Percentiles rank a stretch among this genome's conserved stretches.
Conservation (phyloP, 2,329 filamentous ascomycete species). For the Calonectria montana region DNA sequence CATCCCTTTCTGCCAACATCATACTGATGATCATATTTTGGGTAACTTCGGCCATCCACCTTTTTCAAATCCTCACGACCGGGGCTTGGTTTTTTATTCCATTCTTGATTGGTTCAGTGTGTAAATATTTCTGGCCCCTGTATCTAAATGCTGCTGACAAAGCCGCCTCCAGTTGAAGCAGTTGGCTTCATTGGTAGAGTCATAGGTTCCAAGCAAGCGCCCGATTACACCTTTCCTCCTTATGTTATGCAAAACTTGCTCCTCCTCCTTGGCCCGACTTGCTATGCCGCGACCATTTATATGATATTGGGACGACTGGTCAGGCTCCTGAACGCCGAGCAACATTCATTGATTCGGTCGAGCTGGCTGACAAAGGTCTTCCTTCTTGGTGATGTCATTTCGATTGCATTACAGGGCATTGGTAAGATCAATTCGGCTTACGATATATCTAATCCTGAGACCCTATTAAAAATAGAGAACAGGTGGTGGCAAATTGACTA, state of each 20-base stretch:
- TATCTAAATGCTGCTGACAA: neutral
- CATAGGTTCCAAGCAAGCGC: neutral
- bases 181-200: neutral
- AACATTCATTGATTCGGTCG: neutral
- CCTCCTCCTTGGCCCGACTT: neutral
- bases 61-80: neutral
- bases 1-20: neutral
- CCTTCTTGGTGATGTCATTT: conserved; percentile 2
- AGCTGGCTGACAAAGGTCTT: conserved; percentile 8
- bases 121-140: neutral
- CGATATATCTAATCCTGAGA: no score
- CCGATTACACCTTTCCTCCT: neutral
- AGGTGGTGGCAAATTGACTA: neutral
- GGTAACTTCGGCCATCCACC: neutral
- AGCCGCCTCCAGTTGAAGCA: neutral
- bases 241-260: neutral
- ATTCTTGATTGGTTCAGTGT: neutral
- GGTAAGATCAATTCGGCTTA: neutral
- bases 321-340: neutral
- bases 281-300: conserved; percentile 6
- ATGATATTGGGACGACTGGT: conserved; percentile 1
- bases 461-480: neutral
- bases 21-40: neutral
- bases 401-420: conserved; percentile 15
- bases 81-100: conserved; percentile 6